Percentiles rank a stretch among this genome's conserved stretches.
phyloP scores from a whole-genome alignment of 805 yeast species.

The Pichia deserticola region DNA sequence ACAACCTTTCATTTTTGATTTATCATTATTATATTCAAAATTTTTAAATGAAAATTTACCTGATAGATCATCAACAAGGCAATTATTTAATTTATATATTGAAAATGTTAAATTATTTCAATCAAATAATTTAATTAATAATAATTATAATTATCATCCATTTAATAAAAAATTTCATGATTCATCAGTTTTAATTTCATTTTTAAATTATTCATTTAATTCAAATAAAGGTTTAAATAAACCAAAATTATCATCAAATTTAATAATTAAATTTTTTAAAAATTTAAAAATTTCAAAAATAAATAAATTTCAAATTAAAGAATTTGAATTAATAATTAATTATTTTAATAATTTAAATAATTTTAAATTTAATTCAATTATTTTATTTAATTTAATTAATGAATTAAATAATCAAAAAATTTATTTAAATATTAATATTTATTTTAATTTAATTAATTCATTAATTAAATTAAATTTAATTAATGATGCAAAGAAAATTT shows the following conservation, averaged over 20 bases:
- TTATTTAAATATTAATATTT: constrained; percentile 8
- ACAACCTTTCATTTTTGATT: constrained; percentile 5
- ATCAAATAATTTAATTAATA: background rate
- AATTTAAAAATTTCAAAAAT: background rate
- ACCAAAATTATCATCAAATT: constrained; percentile 2
- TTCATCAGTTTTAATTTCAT: constrained; percentile 14
- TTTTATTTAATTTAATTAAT: background rate
- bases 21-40: constrained; percentile 10
- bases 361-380: background rate
- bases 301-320: background rate
- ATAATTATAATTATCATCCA: constrained; percentile 11
- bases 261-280: constrained; percentile 1
- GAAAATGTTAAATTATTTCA: constrained; percentile 3
- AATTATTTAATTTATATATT: constrained; percentile 6
- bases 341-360: background rate
- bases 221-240: background rate
- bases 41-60: constrained; percentile 4
- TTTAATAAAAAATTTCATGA: constrained; percentile 13
- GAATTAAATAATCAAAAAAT: background rate
- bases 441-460: constrained; percentile 13
- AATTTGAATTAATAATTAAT: background rate
- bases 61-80: background rate
- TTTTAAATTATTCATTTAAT: constrained; percentile 12
- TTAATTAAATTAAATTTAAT: constrained; percentile 15
- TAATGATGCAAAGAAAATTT: constrained; percentile 14